phyloP scores from a whole-genome alignment of 2,329 filamentous ascomycete species.

The Stylonectria norvegica region DNA sequence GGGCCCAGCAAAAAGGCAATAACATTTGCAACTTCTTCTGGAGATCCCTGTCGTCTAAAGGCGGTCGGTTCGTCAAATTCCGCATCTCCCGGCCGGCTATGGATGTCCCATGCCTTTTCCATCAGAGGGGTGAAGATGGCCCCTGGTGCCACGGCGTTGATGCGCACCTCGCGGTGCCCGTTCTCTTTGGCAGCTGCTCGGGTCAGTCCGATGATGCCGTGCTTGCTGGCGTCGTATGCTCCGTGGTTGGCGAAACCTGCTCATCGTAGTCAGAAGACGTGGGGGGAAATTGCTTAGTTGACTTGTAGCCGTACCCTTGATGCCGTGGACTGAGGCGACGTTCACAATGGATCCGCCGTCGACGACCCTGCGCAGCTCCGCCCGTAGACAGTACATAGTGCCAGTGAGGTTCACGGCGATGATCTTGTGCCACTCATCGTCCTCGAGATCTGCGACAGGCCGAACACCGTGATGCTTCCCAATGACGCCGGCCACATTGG shows the following conservation, averaged over 20 bases:
- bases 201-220: slow-evolving; percentile 37
- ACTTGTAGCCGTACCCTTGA: slow-evolving; percentile 39
- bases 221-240: slow-evolving; percentile 40
- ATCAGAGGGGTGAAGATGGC: slow-evolving; percentile 50
- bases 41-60: slow-evolving; percentile 42
- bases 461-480: slow-evolving; percentile 41
- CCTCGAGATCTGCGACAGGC: slow-evolving; percentile 41
- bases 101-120: slow-evolving; percentile 40
- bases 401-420: slow-evolving; percentile 49
- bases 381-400: slow-evolving; percentile 49
- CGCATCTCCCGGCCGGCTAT: slow-evolving; percentile 33
- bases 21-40: slow-evolving; percentile 35
- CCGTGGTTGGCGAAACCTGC: slow-evolving; percentile 34
- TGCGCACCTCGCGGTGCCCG: slow-evolving; percentile 41
- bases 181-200: slow-evolving; percentile 37
- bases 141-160: slow-evolving; percentile 48
- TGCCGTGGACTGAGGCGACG: slow-evolving; percentile 44
- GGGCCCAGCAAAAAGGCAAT: slow-evolving; percentile 35
- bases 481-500: slow-evolving; percentile 53
- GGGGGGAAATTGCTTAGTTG: neutral
- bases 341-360: slow-evolving; percentile 57
- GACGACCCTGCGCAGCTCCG: slow-evolving; percentile 38
- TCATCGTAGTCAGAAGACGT: slow-evolving; percentile 13
- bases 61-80: slow-evolving; percentile 42
- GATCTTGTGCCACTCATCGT: slow-evolving; percentile 47